A percentile compares a stretch with the other conserved stretches of the same genome.
Evolutionary conservation across 2,329 filamentous ascomycete species (phyloP).

Genomic region (Aspergillus cejpii): DNA sequence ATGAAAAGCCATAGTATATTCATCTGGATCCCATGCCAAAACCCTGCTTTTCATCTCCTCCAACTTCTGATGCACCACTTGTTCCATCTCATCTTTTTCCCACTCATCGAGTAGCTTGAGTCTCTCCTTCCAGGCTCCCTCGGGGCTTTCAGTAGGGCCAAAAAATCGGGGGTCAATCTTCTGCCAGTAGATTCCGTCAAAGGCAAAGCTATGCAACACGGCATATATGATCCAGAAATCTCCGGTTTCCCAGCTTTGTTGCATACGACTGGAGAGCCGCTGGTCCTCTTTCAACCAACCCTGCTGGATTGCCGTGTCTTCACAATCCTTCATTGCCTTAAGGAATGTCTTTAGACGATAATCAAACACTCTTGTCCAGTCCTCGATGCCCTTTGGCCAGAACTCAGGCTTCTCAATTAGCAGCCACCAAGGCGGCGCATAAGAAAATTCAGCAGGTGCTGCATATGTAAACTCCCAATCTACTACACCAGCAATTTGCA

Average conservation of each 20-base stretch:
- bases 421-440: slow-evolving; percentile 19
- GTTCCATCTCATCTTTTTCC: slow-evolving; percentile 8
- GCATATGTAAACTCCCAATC: slow-evolving; percentile 22
- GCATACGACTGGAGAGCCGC: slow-evolving; percentile 12
- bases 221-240: slow-evolving; percentile 11
- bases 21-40: slow-evolving; percentile 12
- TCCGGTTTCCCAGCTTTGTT: slow-evolving; percentile 8
- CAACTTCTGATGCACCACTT: slow-evolving; percentile 5
- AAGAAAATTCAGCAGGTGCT: slow-evolving; percentile 15
- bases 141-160: neutral
- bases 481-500: slow-evolving; percentile 13
- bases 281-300: slow-evolving; percentile 3
- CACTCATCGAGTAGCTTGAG: slow-evolving; percentile 4
- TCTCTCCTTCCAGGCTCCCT: slow-evolving; percentile 10
- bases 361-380: slow-evolving; percentile 13
- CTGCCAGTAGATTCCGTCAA: slow-evolving; percentile 11
- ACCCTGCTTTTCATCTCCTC: slow-evolving; percentile 9
- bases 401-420: slow-evolving; percentile 16
- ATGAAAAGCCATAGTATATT: slow-evolving; percentile 1
- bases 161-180: slow-evolving; percentile 10
- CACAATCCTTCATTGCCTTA: slow-evolving; percentile 6
- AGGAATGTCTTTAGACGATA: slow-evolving; percentile 12
- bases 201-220: slow-evolving; percentile 8
- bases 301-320: slow-evolving; percentile 8
- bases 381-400: slow-evolving; percentile 15